A percentile compares a stretch with the other conserved stretches of the same genome.
phyloP scores from a whole-genome alignment of 1,284 basidiomycete species.

The Cryptococcus wingfieldii region DNA sequence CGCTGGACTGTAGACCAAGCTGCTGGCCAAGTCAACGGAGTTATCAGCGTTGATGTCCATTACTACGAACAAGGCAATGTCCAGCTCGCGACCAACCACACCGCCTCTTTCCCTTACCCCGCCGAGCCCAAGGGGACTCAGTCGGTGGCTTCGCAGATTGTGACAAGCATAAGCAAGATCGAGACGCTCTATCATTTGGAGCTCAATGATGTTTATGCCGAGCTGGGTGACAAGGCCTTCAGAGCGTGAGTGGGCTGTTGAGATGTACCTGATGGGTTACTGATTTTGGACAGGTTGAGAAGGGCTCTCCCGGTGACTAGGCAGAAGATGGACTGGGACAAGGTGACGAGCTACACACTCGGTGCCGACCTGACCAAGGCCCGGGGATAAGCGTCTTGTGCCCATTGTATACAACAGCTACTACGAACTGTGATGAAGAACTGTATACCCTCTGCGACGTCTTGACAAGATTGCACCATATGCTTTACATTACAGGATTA shows the following conservation, averaged over 20 bases:
- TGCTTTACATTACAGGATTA: background rate
- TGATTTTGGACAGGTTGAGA: slow-evolving; percentile 56
- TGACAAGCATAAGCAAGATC: slow-evolving; percentile 73
- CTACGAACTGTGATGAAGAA: no score
- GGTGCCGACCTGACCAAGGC: slow-evolving; percentile 67
- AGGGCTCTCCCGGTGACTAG: slow-evolving; percentile 85
- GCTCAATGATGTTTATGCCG: slow-evolving; percentile 72
- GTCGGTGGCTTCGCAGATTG: slow-evolving; percentile 54
- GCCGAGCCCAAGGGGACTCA: slow-evolving; percentile 55
- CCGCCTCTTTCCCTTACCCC: slow-evolving; percentile 62
- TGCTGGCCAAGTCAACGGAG: slow-evolving; percentile 50
- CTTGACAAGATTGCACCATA: no score
- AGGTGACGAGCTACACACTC: slow-evolving; percentile 77
- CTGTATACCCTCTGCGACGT: no score
- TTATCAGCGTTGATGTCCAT: slow-evolving; percentile 76
- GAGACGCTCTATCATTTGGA: slow-evolving; percentile 74
- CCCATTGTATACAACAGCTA: background rate
- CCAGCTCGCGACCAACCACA: slow-evolving; percentile 74
- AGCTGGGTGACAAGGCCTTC: slow-evolving; percentile 87
- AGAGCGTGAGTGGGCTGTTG: slow-evolving; percentile 52
- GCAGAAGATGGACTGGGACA: slow-evolving; percentile 91
- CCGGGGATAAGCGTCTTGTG: slow-evolving; percentile 10
- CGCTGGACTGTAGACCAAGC: slow-evolving; percentile 51
- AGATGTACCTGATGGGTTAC: background rate
- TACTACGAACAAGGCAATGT: slow-evolving; percentile 97